phyloP scores from a whole-genome alignment of 2,329 filamentous ascomycete genomes.

The Pseudomassariella vexata region DNA sequence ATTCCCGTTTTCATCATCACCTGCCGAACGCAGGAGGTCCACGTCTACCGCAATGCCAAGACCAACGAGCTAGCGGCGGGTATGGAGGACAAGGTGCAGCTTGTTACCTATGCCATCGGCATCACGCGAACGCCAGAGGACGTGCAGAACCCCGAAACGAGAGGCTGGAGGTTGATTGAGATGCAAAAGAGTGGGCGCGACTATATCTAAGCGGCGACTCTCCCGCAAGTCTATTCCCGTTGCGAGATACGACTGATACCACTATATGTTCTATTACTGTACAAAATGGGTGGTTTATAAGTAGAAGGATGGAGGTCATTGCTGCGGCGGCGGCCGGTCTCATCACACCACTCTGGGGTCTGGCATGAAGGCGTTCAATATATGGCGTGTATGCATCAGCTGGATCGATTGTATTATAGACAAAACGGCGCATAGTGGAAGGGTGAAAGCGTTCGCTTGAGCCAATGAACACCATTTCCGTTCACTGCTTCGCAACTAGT shows the following conservation, averaged over 20 bases:
- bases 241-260: conserved; percentile 2
- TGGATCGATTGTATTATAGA: conserved; percentile 21
- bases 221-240: conserved; percentile 10
- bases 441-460: conserved; percentile 5
- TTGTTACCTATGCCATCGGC: conserved; percentile 96
- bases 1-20: conserved; percentile 96
- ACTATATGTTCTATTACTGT: conserved; percentile 21
- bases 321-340: conserved; percentile 12
- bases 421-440: conserved; percentile 16
- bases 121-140: conserved; percentile 92
- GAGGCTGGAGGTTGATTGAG: conserved; percentile 96
- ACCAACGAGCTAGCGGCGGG: conserved; percentile 83
- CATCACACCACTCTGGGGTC: conserved; percentile 23
- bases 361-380: conserved; percentile 17
- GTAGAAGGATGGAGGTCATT: conserved; percentile 11
- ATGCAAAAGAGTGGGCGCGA: conserved; percentile 97
- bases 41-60: conserved; percentile 93
- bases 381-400: conserved; percentile 11
- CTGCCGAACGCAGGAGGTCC: conserved; percentile 93
- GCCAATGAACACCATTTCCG: conserved; percentile 6
- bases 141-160: conserved; percentile 92
- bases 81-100: conserved; percentile 98
- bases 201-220: conserved; percentile 47
- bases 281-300: conserved; percentile 16
- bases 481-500: not conserved